Conservation (phyloP, 176 grass and related monocot genomes). For the Paspalum notatum region DNA sequence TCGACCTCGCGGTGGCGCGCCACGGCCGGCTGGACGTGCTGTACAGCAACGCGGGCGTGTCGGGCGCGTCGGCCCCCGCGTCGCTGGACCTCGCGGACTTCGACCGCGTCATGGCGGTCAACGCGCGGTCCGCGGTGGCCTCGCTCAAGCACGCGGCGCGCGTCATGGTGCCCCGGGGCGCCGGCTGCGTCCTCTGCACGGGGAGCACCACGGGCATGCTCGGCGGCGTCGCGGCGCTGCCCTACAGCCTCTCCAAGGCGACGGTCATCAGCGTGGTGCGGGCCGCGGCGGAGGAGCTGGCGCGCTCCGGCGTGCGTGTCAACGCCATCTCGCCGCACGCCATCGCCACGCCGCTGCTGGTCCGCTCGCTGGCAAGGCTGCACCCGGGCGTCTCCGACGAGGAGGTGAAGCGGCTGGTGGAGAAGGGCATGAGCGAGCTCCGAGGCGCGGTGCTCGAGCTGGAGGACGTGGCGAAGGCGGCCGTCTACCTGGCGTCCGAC, state of each 20-base stretch:
- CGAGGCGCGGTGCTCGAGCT: constrained; percentile 36
- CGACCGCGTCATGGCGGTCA: constrained; percentile 72
- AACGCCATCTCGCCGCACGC: constrained; percentile 53
- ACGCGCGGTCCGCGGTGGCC: constrained; percentile 55
- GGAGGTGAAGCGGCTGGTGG: constrained; percentile 36
- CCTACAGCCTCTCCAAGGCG: constrained; percentile 53
- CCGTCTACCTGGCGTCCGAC: constrained; percentile 57
- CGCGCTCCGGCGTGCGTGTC: constrained; percentile 43
- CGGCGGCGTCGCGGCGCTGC: constrained; percentile 40
- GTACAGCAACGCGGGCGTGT: constrained; percentile 43
- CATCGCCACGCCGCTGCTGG: constrained; percentile 51
- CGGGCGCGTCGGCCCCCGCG: not conserved
- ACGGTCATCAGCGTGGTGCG: constrained; percentile 27
- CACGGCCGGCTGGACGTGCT: constrained; percentile 46
- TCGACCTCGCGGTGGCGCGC: constrained; percentile 22
- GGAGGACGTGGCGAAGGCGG: constrained; percentile 57
- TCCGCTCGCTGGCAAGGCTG: constrained; percentile 24
- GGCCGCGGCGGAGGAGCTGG: constrained; percentile 39
- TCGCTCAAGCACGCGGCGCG: constrained; percentile 81
- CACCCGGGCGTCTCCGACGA: constrained; percentile 37
- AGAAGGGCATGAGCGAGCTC: constrained; percentile 43
- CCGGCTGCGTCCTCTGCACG: constrained; percentile 78
- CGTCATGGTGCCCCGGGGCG: constrained; percentile 60
- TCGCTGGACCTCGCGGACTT: constrained; percentile 67
- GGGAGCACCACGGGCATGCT: constrained; percentile 52